Percentiles rank a stretch among this genome's conserved stretches.
phyloP scores from a whole-genome alignment of 495 filamentous ascomycete genomes.

The Annulohypoxylon moriforme region DNA sequence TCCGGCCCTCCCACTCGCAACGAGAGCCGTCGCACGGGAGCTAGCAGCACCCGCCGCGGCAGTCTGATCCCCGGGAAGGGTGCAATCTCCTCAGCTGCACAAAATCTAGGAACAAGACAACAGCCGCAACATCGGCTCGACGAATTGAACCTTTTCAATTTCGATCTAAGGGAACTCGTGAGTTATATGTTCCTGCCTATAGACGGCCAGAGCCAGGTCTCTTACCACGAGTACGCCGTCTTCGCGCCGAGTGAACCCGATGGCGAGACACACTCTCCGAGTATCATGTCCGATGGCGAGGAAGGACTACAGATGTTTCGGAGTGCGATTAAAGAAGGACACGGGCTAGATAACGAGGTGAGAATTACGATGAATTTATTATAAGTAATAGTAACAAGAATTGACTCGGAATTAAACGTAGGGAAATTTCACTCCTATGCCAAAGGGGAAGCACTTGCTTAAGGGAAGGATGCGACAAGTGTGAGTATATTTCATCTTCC shows the following conservation, averaged over 20 bases:
- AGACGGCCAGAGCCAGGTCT: conserved; percentile 40
- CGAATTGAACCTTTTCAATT: conserved; percentile 44
- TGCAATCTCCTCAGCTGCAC: conserved; percentile 23
- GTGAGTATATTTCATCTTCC: conserved; percentile 39
- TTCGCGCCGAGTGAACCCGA: conserved; percentile 36
- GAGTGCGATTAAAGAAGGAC: conserved; percentile 40
- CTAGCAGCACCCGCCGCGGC: conserved; percentile 44
- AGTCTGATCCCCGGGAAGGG: conserved; percentile 39
- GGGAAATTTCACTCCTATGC: conserved; percentile 46
- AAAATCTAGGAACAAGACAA: conserved; percentile 17
- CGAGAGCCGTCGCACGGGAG: conserved; percentile 41
- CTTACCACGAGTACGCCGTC: conserved; percentile 51
- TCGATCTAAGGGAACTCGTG: conserved; percentile 43
- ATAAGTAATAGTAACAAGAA: background rate
- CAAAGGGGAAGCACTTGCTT: conserved; percentile 39
- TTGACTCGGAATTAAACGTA: conserved; percentile 13
- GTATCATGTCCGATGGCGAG: conserved; percentile 46
- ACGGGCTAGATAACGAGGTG: conserved; percentile 47
- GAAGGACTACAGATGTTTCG: conserved; percentile 45
- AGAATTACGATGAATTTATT: conserved; percentile 7
- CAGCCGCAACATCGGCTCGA: conserved; percentile 30
- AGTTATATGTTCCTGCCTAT: conserved; percentile 32
- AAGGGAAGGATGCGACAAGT: conserved; percentile 48
- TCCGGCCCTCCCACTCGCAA: conserved; percentile 33
- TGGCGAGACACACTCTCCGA: conserved; percentile 42